Base-by-base conservation (phyloP, 2,329 filamentous ascomycete genomes). In the Penicillium sp. region DNA sequence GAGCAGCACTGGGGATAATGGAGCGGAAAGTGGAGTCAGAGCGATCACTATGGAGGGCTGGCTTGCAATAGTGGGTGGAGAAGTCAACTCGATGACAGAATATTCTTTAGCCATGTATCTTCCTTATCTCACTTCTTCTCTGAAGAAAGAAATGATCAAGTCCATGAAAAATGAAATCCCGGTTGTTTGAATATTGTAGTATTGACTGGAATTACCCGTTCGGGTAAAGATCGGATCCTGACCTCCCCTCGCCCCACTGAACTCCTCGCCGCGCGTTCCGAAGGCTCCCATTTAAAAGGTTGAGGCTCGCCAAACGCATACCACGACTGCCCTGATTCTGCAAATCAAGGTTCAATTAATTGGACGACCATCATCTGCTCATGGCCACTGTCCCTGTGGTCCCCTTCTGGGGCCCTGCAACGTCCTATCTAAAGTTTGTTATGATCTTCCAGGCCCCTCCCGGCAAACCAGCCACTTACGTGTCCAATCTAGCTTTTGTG, bases 351-450 rank as follows among this genome's bases (percentile, higher is more conserved):
- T 13, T 22, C 26, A 55, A 28, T 11, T 11, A 26, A 26, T 13
- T 6, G 19, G 13, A 35, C 10, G 19, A 19, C 13, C 19, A 16
- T n/a, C 26, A 30, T 46, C 38, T 13, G 19, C 26, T 13, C 22
- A 62, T 64, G 62, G 49, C 55, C 26, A 19, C 56, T 0, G n/a
- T 51, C 37, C 28, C 28, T 8, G 19, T 58, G 16, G 49, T 30
- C 28, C 67, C 70, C 22, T 72, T 73, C 30, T 73, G 71, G 71
- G 71, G 71, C 2, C 61, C 63, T 11, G 69, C 66, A 52, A 73
- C 71, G 43, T 73, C 71, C 5, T 73, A 73, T 59, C 58, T 73
- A 10, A 73, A 73, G 71, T 73, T 67, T 52, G 48, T 30, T 19
- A 16, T 38, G 1, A 22, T 10, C 28, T 4, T 35, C 28, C 3